Evolutionary conservation across 2,329 filamentous ascomycete species (phyloP), one percentile per base, ranked within the genome.

Genomic region (Lecanosticta acicola): DNA sequence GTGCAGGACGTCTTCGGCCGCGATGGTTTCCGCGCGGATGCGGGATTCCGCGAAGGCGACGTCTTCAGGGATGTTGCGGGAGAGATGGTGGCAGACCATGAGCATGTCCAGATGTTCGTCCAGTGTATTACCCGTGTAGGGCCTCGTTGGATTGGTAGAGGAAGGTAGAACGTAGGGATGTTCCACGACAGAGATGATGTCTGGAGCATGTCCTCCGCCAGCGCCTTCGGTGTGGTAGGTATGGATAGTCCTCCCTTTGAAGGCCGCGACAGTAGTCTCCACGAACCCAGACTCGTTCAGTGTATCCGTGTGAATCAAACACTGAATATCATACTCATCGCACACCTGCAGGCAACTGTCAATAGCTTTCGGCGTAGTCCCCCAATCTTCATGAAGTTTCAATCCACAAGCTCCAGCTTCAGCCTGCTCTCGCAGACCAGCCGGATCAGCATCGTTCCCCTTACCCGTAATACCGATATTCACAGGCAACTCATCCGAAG

Each of bases 21-120:
- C 91, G 62, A 97, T 97, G 29, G 91, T 97, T 71, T 97, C 90
- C 54, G 88, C 87, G 48, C 91, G 85, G 68, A 97, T 97, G 32
- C 91, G 87, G 29, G 83, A 88, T 71, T 97, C 91, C 39, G 91
- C 91, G 61, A 97, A 97, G 1, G 90, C 89, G 11, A 97, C 85
- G 64, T 97, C 91, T 70, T 97, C 91, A 47, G 90, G 87, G 49
- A 96, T 96, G 68, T 95, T 83, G 67, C 87, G 87, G 42, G 83
- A 89, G 8, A 97, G 74, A 63, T 97, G 91, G 67, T 97, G 91
- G 73, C 91, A 97, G 32, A 95, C 88, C 91, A 96, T 96, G 38
- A 96, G 73, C 91, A 97, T 97, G 71, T 97, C 91, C 11, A 96
- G 79, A 69, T 97, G 91, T 68, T 97, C 91, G 62, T 96, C 91